Evolutionary conservation across 352 stramenopile species (phyloP), one percentile per base, ranked within the genome.

Genomic region (Pythium apleroticum): DNA sequence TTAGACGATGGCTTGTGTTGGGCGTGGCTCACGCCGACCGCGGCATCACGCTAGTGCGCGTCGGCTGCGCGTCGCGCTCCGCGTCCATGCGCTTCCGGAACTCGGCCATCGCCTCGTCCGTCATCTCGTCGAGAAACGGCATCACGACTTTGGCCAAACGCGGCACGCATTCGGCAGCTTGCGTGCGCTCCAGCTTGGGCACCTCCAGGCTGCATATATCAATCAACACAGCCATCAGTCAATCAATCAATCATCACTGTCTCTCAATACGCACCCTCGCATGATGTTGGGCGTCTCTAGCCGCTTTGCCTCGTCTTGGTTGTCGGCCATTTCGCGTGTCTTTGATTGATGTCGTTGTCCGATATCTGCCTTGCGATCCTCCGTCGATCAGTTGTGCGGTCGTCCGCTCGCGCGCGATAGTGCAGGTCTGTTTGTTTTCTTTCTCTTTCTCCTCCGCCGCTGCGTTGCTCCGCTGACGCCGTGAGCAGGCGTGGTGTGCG

Each of bases 71-170:
- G 17, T 45, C 57, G 20, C 66, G 41, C 17, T 73, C 68, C 1
- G n/a, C 43, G 22, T 73, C 64, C 39, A 78, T 56, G 1, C 52
- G 67, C 62, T 69, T 68, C 14, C 56, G 66, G 25, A 73, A 65
- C 31, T 49, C 66, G n/a, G 46, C 50, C 59, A 73, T 62, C 1
- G 54, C 66, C 19, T 65, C 72, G 31, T 74, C 59, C 19, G 52
- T 71, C 48, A 65, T 66, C 11, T 74, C 72, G 20, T 78, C 69
- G 48, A 63, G 5, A 24, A 78, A 74, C 20, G 72, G 72, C 61
- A 76, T 65, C 37, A 60, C 54, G 20, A 66, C 46, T 53, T 76
- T 69, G 30, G 63, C 53, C 25, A 57, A 41, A 19, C 66, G 61
- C 15, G 66, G 60, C 25, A 43, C 41, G 22, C 58, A 60, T 52